Evolutionary conservation across 208 protist genomes (phyloP), one percentile per base, ranked within the genome.

Genomic region (Zelonia costaricensis): DNA sequence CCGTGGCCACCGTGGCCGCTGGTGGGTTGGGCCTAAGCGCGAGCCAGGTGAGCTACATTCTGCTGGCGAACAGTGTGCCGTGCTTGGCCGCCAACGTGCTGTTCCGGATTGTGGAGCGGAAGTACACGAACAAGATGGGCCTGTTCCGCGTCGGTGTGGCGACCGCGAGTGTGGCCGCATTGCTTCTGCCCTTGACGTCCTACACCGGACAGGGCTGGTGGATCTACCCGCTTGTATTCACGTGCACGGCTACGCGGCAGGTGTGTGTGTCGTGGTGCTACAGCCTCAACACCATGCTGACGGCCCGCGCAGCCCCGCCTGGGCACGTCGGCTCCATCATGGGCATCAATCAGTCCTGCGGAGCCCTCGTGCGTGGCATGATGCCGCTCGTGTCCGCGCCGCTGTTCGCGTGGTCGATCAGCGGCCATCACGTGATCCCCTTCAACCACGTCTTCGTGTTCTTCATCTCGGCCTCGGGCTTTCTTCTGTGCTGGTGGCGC

Each of bases 291-390:
- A 80, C 69, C 16, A 68, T 88, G 59, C 53, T 92, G 27, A 92
- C 82, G 6, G 76, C 85, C 4, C 71, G 72, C 35, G 56, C 72
- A 0, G 76, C 81, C 1, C 76, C 76, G 13, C 30, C 39, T 0
- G 74, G 71, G 7, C 66, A 82, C 45, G 69, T 81, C 1, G 81
- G 81, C 0, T 56, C 76, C 6, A 74, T 86, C 36, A 84, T 84
- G 71, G 79, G 81, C 38, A 92, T 88, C 67, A 81, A 70, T n/a
- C 79, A 86, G 42, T 86, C 81, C 2, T 78, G 70, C 58, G 79
- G 76, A 23, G 62, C 79, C 3, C 49, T 73, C 5, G 69, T 79
- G 44, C 80, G 81, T 16, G 68, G 61, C 36, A 62, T 82, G 30
- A 44, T 71, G 44, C 85, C 80, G 4, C 48, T 82, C 4, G 18